A percentile compares a stretch with the other conserved stretches of the same genome.
Conservation (phyloP, 164 flowering plant genomes). For the Cinnamomum chago region DNA sequence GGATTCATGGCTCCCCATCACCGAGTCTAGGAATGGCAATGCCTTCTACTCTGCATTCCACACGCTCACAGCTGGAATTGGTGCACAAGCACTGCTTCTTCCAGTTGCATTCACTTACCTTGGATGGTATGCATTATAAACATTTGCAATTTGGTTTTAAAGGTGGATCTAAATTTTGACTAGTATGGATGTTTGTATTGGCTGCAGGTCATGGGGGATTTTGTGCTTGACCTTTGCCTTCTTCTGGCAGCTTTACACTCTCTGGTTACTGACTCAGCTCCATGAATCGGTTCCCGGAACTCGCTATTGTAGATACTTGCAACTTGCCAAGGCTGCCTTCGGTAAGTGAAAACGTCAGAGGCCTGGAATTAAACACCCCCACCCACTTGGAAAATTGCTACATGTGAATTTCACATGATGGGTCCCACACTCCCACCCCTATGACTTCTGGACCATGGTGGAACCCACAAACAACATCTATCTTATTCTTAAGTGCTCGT, state of each 20-base stretch:
- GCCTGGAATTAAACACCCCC: too few species aligned
- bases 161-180: too few species aligned
- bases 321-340: constrained; percentile 51
- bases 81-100: constrained; percentile 72
- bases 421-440: too few species aligned
- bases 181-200: background rate
- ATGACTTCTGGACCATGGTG: too few species aligned
- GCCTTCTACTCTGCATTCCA: constrained; percentile 66
- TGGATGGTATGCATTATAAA: constrained; percentile 52
- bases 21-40: constrained; percentile 79
- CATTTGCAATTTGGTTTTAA: background rate
- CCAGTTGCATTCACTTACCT: constrained; percentile 70
- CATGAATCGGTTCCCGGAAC: constrained; percentile 56
- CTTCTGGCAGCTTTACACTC: constrained; percentile 73
- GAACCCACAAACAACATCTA: too few species aligned
- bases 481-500: too few species aligned
- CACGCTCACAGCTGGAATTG: constrained; percentile 63
- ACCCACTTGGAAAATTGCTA: too few species aligned
- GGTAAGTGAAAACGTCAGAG: constrained; percentile 33
- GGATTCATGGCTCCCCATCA: constrained; percentile 82
- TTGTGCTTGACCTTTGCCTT: constrained; percentile 42
- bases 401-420: too few species aligned
- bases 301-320: constrained; percentile 62
- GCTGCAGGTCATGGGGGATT: constrained; percentile 73
- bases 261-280: constrained; percentile 53